Conservation (phyloP, 2,329 filamentous ascomycete genomes). For the Lachnellula cervina region DNA sequence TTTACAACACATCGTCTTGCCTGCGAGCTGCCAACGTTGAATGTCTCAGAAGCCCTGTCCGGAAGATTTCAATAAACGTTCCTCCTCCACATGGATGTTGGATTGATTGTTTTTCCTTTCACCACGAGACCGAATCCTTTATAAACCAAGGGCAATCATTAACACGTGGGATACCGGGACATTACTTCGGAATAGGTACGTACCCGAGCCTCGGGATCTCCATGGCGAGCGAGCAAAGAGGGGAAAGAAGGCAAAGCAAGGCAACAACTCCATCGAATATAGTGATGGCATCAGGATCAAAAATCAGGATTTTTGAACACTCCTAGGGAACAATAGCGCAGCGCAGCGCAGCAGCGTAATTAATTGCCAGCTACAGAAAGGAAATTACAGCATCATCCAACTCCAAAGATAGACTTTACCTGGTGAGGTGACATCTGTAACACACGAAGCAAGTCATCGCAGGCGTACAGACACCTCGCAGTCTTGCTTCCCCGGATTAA, state of each 20-base stretch:
- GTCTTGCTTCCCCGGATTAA: slow-evolving; percentile 7
- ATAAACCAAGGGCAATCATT: neutral
- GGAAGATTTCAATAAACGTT: too few species aligned
- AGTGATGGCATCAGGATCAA: neutral
- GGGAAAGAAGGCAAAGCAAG: too few species aligned
- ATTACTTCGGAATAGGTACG: neutral
- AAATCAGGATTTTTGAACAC: neutral
- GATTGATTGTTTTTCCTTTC: too few species aligned
- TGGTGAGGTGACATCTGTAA: too few species aligned
- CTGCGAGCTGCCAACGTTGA: neutral
- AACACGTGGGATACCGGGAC: neutral
- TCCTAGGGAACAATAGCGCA: neutral
- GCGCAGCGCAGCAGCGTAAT: too few species aligned
- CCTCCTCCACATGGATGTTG: too few species aligned
- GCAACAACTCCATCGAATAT: neutral
- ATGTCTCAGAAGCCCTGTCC: neutral
- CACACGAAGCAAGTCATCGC: too few species aligned
- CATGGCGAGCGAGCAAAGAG: neutral
- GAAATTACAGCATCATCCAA: too few species aligned
- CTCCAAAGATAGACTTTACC: too few species aligned
- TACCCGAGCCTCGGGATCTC: neutral
- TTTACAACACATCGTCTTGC: neutral
- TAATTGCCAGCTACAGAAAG: too few species aligned
- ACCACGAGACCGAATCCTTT: too few species aligned
- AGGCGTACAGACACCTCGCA: too few species aligned